These are phyloP conservation scores for Didymella sp. DNA, from an alignment of 2,329 filamentous ascomycete species.

Conservation along the genomic window DNA sequence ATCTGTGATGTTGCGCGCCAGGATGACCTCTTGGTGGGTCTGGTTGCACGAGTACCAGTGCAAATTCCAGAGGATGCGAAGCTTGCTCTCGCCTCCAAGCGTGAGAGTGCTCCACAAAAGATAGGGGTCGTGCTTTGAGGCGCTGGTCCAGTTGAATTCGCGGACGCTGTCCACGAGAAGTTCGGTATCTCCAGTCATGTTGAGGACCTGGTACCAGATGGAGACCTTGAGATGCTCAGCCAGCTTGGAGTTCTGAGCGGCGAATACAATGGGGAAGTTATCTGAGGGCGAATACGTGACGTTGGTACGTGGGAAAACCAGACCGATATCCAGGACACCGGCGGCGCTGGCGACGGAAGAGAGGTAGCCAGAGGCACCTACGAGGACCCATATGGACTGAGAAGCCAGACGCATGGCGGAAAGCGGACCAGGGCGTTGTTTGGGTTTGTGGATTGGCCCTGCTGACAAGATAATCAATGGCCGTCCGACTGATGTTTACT, in stretches of 20 bases:
- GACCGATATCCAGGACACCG: constrained; percentile 5
- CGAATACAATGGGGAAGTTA: constrained; percentile 3
- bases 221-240: constrained; percentile 4
- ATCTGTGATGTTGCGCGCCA: constrained; percentile 1
- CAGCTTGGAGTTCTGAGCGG: constrained; percentile 5
- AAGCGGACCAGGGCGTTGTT: constrained; percentile 3
- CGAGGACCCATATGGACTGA: constrained; percentile 6
- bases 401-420: constrained; percentile 6
- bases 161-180: constrained; percentile 1
- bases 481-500: constrained; percentile 2
- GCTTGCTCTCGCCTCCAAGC: neutral
- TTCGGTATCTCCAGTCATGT: constrained; percentile 2
- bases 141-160: constrained; percentile 2
- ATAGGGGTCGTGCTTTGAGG: constrained; percentile 5
- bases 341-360: constrained; percentile 1
- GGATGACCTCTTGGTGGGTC: constrained; percentile 1
- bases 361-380: constrained; percentile 4
- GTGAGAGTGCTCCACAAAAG: constrained; percentile 1
- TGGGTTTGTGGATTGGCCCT: constrained; percentile 3
- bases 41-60: neutral
- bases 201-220: constrained; percentile 2
- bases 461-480: constrained; percentile 1
- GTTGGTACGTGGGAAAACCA: constrained; percentile 4
- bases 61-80: constrained; percentile 1
- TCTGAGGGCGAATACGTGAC: constrained; percentile 1